A percentile compares a stretch with the other conserved stretches of the same genome.
Evolutionary conservation across 257 asterid species (phyloP).

Genomic region (Orobanche coerulescens): DNA sequence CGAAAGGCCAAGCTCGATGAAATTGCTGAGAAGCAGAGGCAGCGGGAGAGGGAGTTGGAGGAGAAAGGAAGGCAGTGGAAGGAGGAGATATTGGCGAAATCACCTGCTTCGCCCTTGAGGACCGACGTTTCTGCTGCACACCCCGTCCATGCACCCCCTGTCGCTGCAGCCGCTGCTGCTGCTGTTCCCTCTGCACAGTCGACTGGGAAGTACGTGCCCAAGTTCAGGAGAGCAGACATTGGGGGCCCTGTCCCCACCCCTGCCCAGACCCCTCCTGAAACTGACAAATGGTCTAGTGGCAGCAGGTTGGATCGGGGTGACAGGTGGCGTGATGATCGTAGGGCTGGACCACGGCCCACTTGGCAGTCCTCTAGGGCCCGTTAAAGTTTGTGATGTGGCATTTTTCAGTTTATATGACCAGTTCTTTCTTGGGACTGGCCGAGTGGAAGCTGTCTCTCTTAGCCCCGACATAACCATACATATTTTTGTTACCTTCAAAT

Average conservation of each 20-base stretch:
- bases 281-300: conserved; percentile 46
- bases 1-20: conserved; percentile 61
- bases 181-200: conserved; percentile 21
- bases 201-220: conserved; percentile 47
- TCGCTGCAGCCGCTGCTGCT: neutral
- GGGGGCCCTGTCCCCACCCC: conserved; percentile 17
- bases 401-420: too few species aligned
- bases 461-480: too few species aligned
- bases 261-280: too few species aligned
- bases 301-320: neutral
- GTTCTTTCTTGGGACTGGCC: too few species aligned
- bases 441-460: too few species aligned
- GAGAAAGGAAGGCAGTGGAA: conserved; percentile 43
- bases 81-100: conserved; percentile 41
- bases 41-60: conserved; percentile 57
- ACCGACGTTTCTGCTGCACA: conserved; percentile 25
- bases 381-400: too few species aligned
- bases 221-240: conserved; percentile 21
- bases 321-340: conserved; percentile 53
- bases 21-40: conserved; percentile 76
- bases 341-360: conserved; percentile 18
- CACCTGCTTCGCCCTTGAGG: conserved; percentile 21
- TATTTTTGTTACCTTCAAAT: too few species aligned
- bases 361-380: conserved; percentile 28
- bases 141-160: neutral